phyloP scores from a whole-genome alignment of 306 rosid genomes.

The Boehmeria nivea region DNA sequence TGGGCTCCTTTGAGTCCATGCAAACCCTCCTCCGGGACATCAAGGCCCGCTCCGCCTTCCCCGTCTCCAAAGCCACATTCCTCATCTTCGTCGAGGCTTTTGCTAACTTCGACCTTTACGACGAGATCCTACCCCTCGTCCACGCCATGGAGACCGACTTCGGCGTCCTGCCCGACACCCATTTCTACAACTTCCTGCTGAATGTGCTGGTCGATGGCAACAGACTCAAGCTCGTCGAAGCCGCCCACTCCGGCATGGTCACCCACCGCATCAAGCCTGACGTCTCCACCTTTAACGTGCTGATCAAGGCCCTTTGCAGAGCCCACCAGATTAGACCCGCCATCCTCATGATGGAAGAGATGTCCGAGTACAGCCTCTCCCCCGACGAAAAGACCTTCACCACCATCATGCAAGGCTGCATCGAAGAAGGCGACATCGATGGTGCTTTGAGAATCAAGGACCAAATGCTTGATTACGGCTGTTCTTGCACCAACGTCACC shows the following conservation, averaged over 20 bases:
- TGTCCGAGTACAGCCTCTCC: conserved; percentile 38
- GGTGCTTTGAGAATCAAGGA: conserved; percentile 71
- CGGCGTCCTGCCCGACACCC: conserved; percentile 48
- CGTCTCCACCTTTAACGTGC: conserved; percentile 60
- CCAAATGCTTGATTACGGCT: conserved; percentile 59
- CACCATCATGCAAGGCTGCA: conserved; percentile 69
- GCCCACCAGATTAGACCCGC: conserved; percentile 88
- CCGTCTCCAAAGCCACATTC: conserved; percentile 35
- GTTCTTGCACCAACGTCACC: conserved; percentile 39
- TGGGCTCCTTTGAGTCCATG: conserved; percentile 58
- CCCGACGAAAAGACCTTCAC: conserved; percentile 78
- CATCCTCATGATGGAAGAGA: conserved; percentile 76
- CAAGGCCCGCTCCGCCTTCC: conserved; percentile 27
- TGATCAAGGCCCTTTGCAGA: conserved; percentile 79
- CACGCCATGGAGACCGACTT: conserved; percentile 50
- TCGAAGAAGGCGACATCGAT: conserved; percentile 58
- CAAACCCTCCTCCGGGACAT: conserved; percentile 34
- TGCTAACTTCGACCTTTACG: conserved; percentile 40
- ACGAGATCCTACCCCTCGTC: conserved; percentile 35
- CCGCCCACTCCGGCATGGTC: conserved; percentile 49
- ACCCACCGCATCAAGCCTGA: conserved; percentile 45
- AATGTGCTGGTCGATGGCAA: conserved; percentile 61
- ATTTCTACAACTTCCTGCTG: conserved; percentile 51
- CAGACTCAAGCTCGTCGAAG: conserved; percentile 67
- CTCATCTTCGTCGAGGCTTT: conserved; percentile 41